Base-by-base conservation (phyloP, 345 rosid species). In the Isatis tinctoria region DNA sequence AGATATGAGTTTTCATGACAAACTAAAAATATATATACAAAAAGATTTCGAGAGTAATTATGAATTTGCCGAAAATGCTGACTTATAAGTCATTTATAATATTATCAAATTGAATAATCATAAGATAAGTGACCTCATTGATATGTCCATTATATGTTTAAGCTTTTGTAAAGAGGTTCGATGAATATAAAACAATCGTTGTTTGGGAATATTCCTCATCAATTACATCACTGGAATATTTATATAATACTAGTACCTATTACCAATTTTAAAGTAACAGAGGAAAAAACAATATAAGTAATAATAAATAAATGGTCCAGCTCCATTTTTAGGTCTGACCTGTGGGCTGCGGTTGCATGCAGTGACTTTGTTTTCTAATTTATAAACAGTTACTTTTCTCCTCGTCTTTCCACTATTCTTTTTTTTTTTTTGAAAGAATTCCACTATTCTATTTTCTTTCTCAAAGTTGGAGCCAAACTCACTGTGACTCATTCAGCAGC, bases 151-250 rank as follows among this genome's bases (percentile, higher is more conserved):
- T 69, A 69, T 39, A 43, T 53, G 59, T 63, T 54, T 75, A 10
- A 39, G 26, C 69, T 48, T 65, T 65, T 44, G 28, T 59, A 65
- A 70, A 65, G 53, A 72, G 62, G 72, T 71, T 71, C 67, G 57
- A 28, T 77, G 60, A 61, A 76, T 76, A 61, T 41, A 52, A 76
- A 69, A 76, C 14, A 71, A 44, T 76, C 48, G 13, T 22, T 65
- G 49, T 77, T 47, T 71, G 24, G 39, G 72, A 71, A 71, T 77
- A 77, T 71, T 64, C 73, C 3, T 71, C 67, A 65, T 57, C 76
- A 65, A 6, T 32, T 77, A 48, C 76, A 77, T 71, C 76, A 71
- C 32, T 60, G 10, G 37, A 32, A 44, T 71, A 65, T 56, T 67
- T 59, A 24, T 57, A 32, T 69, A 69, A 13, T 61, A 60, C 40